Conservation (phyloP, 2,329 filamentous ascomycete species). For the Ophiostoma fasciatum region DNA sequence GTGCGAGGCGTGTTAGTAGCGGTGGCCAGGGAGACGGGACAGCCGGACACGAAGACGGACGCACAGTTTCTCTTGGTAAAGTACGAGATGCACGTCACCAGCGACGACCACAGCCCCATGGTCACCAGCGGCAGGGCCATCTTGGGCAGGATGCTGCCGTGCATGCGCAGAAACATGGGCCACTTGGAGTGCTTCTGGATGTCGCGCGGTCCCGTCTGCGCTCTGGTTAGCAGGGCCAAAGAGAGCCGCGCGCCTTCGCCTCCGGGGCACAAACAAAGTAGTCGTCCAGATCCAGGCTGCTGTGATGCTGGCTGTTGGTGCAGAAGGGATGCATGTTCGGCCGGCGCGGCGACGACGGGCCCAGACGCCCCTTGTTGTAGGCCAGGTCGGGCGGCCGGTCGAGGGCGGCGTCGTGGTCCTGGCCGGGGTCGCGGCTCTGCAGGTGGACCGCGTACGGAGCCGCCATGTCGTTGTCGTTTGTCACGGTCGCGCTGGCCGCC, state of each 20-base stretch:
- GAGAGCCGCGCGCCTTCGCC: conserved; percentile 10
- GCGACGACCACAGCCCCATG: conserved; percentile 50
- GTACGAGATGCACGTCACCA: conserved; percentile 34
- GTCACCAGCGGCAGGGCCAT: conserved; percentile 56
- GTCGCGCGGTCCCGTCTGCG: conserved; percentile 41
- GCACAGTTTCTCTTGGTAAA: conserved; percentile 14
- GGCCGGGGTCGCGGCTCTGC: neutral
- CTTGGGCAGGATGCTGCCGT: conserved; percentile 57
- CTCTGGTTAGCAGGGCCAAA: neutral
- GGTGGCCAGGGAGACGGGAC: neutral
- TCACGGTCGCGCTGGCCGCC: neutral
- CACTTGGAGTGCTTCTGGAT: conserved; percentile 63
- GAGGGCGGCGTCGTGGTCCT: neutral
- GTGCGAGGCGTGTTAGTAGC: neutral
- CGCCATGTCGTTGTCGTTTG: conserved; percentile 5
- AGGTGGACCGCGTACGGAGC: conserved; percentile 2
- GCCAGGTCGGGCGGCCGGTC: conserved; percentile 6
- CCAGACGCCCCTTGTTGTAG: conserved; percentile 5
- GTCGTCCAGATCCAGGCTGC: conserved; percentile 26
- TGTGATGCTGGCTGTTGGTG: conserved; percentile 18
- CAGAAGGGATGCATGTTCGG: too few relatives aligned
- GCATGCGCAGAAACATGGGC: conserved; percentile 62
- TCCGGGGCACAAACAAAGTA: too few relatives aligned
- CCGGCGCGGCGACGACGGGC: conserved; percentile 14
- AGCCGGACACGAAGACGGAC: neutral